A percentile compares a stretch with the other conserved stretches of the same genome.
phyloP scores from a whole-genome alignment of 768 basidiomycete genomes.

The Panellus pusillus region DNA sequence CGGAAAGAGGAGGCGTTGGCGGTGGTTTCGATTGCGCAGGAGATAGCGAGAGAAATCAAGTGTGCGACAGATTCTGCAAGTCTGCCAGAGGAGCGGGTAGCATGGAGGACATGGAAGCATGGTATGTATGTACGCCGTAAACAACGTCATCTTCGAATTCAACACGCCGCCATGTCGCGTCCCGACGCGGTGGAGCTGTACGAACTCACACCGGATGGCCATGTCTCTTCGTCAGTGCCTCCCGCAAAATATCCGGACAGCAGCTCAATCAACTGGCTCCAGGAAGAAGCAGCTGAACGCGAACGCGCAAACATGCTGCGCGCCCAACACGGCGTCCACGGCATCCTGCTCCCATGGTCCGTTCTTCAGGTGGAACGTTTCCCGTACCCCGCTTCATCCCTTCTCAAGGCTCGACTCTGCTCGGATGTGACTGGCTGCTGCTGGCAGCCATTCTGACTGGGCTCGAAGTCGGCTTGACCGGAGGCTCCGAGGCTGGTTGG shows the following conservation, averaged over 20 bases:
- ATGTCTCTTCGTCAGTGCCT: conserved; percentile 28
- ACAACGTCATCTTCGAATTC: neutral
- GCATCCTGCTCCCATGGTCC: conserved; percentile 49
- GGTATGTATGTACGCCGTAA: neutral
- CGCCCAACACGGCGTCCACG: conserved; percentile 54
- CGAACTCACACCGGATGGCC: conserved; percentile 48
- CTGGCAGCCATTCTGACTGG: conserved; percentile 66
- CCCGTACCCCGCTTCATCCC: neutral
- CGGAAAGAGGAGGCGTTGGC: conserved; percentile 55
- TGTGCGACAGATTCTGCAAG: conserved; percentile 62
- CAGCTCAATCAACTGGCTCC: conserved; percentile 67
- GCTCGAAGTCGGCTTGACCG: conserved; percentile 63
- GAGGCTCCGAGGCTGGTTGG: conserved; percentile 74
- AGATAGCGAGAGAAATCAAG: conserved; percentile 72
- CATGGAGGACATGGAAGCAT: conserved; percentile 57
- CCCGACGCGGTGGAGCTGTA: conserved; percentile 37
- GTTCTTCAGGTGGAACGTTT: neutral
- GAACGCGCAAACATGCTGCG: conserved; percentile 50
- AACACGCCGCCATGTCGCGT: conserved; percentile 7
- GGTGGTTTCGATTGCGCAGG: conserved; percentile 64
- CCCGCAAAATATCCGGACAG: conserved; percentile 54
- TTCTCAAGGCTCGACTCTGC: conserved; percentile 44
- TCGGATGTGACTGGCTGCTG: conserved; percentile 68
- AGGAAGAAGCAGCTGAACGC: conserved; percentile 63
- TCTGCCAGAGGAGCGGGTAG: conserved; percentile 63